phyloP scores from a whole-genome alignment of 257 asterid genomes.

The Primulina eburnea region DNA sequence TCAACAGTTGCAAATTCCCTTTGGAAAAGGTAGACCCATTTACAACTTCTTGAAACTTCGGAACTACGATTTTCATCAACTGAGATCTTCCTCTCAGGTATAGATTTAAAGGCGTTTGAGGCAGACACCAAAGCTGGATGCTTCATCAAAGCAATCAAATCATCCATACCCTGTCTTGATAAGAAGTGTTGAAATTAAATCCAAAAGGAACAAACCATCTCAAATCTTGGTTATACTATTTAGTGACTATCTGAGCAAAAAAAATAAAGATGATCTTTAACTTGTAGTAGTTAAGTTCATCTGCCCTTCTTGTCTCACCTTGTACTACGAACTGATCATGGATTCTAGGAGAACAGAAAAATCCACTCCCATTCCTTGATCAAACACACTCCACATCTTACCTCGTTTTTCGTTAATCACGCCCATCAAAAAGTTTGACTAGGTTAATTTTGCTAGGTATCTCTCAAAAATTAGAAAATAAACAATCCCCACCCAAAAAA shows the following conservation, averaged over 20 bases:
- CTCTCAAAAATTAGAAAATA: neutral
- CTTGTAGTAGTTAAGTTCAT: neutral
- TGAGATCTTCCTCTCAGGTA: slow-evolving; percentile 56
- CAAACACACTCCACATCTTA: neutral
- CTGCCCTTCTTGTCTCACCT: slow-evolving; percentile 2
- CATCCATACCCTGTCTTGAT: slow-evolving; percentile 49
- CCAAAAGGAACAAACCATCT: slow-evolving; percentile 8
- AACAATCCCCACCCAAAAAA: slow-evolving; percentile 18
- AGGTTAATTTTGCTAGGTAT: too few relatives aligned
- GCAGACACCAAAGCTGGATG: slow-evolving; percentile 68
- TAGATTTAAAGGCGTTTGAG: slow-evolving; percentile 49
- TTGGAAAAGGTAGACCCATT: slow-evolving; percentile 76
- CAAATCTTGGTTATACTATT: slow-evolving; percentile 1
- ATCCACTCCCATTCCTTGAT: neutral
- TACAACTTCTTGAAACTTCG: slow-evolving; percentile 31
- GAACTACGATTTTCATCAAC: slow-evolving; percentile 35
- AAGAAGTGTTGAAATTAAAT: slow-evolving; percentile 17
- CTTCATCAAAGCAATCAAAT: slow-evolving; percentile 60
- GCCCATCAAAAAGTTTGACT: neutral
- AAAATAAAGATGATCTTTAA: slow-evolving; percentile 6
- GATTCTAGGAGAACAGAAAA: neutral
- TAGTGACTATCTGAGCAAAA: neutral
- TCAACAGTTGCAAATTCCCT: slow-evolving; percentile 90
- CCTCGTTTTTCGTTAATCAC: neutral
- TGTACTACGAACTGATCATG: slow-evolving; percentile 2